Percentiles rank a stretch among this genome's conserved stretches.
These are phyloP conservation scores for Hypoxylon lienhwacheense DNA, from an alignment of 495 filamentous ascomycete species.

Conservation along the genomic window DNA sequence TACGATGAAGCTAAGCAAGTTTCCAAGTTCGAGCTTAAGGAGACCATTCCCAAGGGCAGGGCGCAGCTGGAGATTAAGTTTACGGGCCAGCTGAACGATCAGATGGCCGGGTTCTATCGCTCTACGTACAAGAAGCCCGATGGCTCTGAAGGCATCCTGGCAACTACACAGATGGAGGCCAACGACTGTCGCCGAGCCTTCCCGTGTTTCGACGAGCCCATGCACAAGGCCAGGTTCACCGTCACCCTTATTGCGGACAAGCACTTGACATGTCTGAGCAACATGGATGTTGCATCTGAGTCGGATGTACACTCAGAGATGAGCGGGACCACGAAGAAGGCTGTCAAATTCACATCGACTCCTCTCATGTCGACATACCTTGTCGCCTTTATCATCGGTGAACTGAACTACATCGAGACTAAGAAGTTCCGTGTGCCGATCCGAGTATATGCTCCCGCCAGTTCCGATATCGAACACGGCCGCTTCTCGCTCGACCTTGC, in stretches of 20 bases:
- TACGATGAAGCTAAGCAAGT: conserved; percentile 67
- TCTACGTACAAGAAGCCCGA: conserved; percentile 70
- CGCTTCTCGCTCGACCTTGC: conserved; percentile 70
- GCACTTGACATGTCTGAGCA: conserved; percentile 72
- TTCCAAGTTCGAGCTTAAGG: conserved; percentile 64
- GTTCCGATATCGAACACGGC: conserved; percentile 66
- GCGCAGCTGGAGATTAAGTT: conserved; percentile 68
- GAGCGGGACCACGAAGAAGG: conserved; percentile 61
- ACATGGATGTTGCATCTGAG: conserved; percentile 76
- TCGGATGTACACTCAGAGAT: conserved; percentile 59
- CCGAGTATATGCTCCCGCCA: conserved; percentile 66
- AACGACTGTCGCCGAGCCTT: conserved; percentile 75
- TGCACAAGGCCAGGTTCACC: conserved; percentile 72
- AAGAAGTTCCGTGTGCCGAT: conserved; percentile 73
- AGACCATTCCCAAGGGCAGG: conserved; percentile 62
- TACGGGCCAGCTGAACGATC: conserved; percentile 70
- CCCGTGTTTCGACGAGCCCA: conserved; percentile 79
- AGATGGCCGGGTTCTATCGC: conserved; percentile 81
- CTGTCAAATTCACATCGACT: conserved; percentile 72
- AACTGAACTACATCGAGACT: conserved; percentile 75
- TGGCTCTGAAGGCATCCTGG: conserved; percentile 64
- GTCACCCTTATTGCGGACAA: conserved; percentile 75
- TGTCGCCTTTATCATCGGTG: conserved; percentile 73
- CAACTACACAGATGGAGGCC: conserved; percentile 81
- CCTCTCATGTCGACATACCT: conserved; percentile 80